These are phyloP conservation scores for Termitomyces sp. DNA, from an alignment of 1,284 basidiomycete genomes.

Conservation along the genomic window DNA sequence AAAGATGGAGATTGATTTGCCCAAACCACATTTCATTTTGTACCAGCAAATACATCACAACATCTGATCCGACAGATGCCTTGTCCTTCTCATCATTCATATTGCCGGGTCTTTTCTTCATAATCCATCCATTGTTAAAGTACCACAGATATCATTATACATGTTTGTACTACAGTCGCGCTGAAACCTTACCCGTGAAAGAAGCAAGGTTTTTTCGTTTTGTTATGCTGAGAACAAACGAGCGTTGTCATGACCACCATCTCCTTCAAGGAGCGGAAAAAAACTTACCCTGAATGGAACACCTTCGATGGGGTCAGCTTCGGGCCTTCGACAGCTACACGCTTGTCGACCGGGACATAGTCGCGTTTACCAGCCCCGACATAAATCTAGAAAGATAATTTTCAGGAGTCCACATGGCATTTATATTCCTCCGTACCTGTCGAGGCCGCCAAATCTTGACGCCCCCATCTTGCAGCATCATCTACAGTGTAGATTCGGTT, in stretches of 20 bases:
- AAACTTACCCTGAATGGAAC: conserved; percentile 69
- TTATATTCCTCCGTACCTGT: conserved; percentile 45
- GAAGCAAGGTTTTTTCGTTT: conserved; percentile 71
- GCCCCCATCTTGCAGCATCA: conserved; percentile 83
- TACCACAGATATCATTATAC: conserved; percentile 5
- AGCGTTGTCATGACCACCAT: conserved; percentile 30
- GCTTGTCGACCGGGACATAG: conserved; percentile 62
- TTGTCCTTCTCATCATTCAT: not conserved
- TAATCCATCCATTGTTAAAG: conserved; percentile 9
- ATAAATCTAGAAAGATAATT: conserved; percentile 50
- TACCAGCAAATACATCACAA: conserved; percentile 13
- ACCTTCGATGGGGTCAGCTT: conserved; percentile 54
- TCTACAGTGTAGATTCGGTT: conserved; percentile 55
- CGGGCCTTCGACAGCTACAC: conserved; percentile 46
- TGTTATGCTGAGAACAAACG: conserved; percentile 50
- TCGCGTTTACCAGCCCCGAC: conserved; percentile 68
- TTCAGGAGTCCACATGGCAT: conserved; percentile 10
- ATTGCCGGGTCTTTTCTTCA: not conserved
- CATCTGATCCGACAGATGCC: conserved; percentile 7
- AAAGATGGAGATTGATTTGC: conserved; percentile 7
- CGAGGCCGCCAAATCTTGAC: conserved; percentile 90
- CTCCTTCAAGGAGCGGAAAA: not conserved
- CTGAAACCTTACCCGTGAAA: conserved; percentile 54
- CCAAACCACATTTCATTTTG: conserved; percentile 2
- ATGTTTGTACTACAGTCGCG: conserved; percentile 38